phyloP scores from a whole-genome alignment of 768 basidiomycete species.

The Russula brevipes region DNA sequence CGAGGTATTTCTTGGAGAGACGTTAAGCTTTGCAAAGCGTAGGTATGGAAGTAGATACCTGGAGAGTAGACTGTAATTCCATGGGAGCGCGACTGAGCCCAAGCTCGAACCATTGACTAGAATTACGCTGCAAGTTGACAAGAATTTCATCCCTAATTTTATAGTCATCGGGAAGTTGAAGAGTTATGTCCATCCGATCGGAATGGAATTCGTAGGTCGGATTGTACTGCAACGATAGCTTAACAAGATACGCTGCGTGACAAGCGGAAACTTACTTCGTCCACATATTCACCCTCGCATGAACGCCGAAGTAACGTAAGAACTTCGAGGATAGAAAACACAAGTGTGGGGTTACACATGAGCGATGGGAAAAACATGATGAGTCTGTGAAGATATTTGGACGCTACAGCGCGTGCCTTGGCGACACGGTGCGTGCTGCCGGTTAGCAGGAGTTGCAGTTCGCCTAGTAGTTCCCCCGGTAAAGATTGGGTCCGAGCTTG shows the following conservation, averaged over 20 bases:
- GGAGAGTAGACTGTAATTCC: conserved; percentile 87
- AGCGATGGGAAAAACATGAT: conserved; percentile 91
- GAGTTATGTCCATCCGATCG: conserved; percentile 61
- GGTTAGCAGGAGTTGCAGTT: conserved; percentile 72
- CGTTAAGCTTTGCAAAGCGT: background rate
- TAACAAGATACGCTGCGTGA: conserved; percentile 1
- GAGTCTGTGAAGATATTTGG: conserved; percentile 76
- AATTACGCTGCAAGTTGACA: conserved; percentile 63
- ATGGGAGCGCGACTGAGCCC: conserved; percentile 85
- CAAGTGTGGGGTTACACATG: conserved; percentile 84
- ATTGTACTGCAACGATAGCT: conserved; percentile 58
- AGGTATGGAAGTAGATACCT: conserved; percentile 43
- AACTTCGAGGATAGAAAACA: conserved; percentile 86
- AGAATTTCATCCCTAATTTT: conserved; percentile 80
- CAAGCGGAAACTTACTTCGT: conserved; percentile 59
- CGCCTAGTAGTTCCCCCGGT: conserved; percentile 58
- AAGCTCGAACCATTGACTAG: conserved; percentile 79
- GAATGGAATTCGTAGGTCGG: conserved; percentile 81
- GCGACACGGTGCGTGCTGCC: conserved; percentile 79
- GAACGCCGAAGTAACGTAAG: conserved; percentile 83
- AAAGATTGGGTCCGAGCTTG: conserved; percentile 79
- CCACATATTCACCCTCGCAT: conserved; percentile 84
- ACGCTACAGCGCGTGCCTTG: conserved; percentile 76
- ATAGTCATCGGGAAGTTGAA: conserved; percentile 85
- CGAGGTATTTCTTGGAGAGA: conserved; percentile 72